These are phyloP conservation scores for Aspergillus neoniger DNA, from an alignment of 2,329 filamentous ascomycete genomes.

Conservation along the genomic window DNA sequence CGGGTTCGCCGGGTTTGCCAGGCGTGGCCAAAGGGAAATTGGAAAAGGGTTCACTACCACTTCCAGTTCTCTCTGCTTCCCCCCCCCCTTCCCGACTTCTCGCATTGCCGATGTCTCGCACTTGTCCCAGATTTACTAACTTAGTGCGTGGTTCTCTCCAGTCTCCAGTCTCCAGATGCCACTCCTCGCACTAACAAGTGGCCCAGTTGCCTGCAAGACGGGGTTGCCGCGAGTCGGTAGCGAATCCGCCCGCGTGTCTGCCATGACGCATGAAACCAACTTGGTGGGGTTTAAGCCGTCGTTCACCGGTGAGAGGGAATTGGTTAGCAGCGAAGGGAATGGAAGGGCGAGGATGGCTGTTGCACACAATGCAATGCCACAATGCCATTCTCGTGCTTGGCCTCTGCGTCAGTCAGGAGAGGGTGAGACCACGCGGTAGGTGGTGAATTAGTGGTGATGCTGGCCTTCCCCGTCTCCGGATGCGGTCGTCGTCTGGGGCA, in stretches of 20 bases:
- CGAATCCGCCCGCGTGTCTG: slow-evolving; percentile 14
- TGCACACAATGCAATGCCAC: not conserved
- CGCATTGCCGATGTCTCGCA: not conserved
- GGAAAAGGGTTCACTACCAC: not conserved
- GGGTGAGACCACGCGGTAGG: too few relatives aligned
- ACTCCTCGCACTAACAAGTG: not conserved
- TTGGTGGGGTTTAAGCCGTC: slow-evolving; percentile 17
- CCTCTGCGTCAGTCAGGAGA: not conserved
- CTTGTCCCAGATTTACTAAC: not conserved
- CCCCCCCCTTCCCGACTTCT: not conserved
- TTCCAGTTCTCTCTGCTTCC: not conserved
- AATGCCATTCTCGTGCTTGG: slow-evolving; percentile 3
- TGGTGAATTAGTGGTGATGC: not conserved
- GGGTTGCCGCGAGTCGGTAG: slow-evolving; percentile 12
- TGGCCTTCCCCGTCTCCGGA: too few relatives aligned
- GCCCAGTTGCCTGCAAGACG: slow-evolving; percentile 4
- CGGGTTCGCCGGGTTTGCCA: slow-evolving; percentile 22
- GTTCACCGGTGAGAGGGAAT: slow-evolving; percentile 25
- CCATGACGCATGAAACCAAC: slow-evolving; percentile 31
- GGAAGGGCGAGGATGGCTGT: slow-evolving; percentile 9
- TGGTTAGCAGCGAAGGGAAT: slow-evolving; percentile 22
- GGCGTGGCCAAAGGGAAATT: not conserved
- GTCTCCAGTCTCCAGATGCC: not conserved
- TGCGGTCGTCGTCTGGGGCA: too few relatives aligned
- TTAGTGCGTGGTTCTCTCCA: slow-evolving; percentile 10